Percentiles rank a stretch among this genome's conserved stretches.
Conservation (phyloP, 164 flowering plant species). For the Santalum album region DNA sequence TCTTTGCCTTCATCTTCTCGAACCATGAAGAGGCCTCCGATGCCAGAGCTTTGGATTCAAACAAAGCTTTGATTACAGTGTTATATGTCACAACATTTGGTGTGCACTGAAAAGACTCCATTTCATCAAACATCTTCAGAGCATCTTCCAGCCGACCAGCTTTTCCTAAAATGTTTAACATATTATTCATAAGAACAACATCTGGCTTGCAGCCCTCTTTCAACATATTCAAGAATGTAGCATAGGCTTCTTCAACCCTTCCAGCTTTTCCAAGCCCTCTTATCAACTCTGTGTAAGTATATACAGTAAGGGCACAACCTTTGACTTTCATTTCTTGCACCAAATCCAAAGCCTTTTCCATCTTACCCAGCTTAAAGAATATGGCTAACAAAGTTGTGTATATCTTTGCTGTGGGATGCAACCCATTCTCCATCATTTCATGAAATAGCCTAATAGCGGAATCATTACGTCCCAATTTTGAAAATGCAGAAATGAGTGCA, state of each 20-base stretch:
- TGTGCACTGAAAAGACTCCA: constrained; percentile 44
- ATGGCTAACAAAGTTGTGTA: constrained; percentile 66
- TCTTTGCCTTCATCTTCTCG: constrained; percentile 73
- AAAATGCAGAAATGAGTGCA: constrained; percentile 60
- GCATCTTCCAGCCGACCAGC: constrained; percentile 62
- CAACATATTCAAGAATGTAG: constrained; percentile 41
- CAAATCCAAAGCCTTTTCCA: constrained; percentile 56
- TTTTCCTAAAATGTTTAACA: constrained; percentile 64
- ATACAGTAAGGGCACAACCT: constrained; percentile 62
- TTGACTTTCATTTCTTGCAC: constrained; percentile 57
- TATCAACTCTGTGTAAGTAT: constrained; percentile 84
- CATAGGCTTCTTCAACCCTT: constrained; percentile 73
- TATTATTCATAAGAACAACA: constrained; percentile 75
- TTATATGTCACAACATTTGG: constrained; percentile 90
- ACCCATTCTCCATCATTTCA: constrained; percentile 84
- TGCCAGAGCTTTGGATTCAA: constrained; percentile 55
- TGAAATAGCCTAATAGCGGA: constrained; percentile 72
- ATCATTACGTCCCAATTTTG: constrained; percentile 60
- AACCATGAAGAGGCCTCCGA: constrained; percentile 59
- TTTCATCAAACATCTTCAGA: constrained; percentile 52
- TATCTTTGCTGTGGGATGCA: constrained; percentile 73
- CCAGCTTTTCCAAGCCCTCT: constrained; percentile 78
- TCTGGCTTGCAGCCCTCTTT: constrained; percentile 68
- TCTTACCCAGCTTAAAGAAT: constrained; percentile 50
- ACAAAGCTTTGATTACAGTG: constrained; percentile 58